These are phyloP conservation scores for Tricladium varicosporioides DNA, from an alignment of 2,329 filamentous ascomycete species.

Conservation along the genomic window DNA sequence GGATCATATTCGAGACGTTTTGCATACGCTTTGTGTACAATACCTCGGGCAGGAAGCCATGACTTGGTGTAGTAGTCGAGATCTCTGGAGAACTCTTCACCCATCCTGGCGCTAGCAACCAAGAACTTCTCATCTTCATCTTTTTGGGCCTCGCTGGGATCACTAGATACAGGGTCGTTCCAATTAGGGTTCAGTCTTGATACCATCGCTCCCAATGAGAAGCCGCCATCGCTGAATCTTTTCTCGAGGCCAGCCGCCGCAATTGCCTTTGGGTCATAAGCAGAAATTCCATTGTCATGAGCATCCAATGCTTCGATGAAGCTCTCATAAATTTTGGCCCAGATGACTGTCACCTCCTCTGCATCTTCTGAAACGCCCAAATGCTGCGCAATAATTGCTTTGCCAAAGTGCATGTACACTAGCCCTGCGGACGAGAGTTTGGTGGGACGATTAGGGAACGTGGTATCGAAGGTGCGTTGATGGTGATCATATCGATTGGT, in stretches of 20 bases:
- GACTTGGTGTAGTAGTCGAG: slow-evolving; percentile 71
- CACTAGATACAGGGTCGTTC: slow-evolving; percentile 62
- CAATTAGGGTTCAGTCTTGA: slow-evolving; percentile 75
- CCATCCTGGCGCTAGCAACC: slow-evolving; percentile 77
- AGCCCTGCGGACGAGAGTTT: slow-evolving; percentile 93
- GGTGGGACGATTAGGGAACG: slow-evolving; percentile 79
- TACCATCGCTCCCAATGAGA: slow-evolving; percentile 83
- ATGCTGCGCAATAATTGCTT: slow-evolving; percentile 71
- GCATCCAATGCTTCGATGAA: slow-evolving; percentile 97
- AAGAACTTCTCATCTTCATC: slow-evolving; percentile 81
- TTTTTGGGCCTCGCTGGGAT: slow-evolving; percentile 60
- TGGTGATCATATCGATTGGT: slow-evolving; percentile 91
- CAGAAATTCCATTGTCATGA: slow-evolving; percentile 92
- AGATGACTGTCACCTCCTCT: slow-evolving; percentile 71
- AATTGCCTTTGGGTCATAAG: slow-evolving; percentile 71
- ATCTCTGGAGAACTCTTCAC: slow-evolving; percentile 81
- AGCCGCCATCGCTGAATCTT: slow-evolving; percentile 78
- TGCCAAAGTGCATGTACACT: slow-evolving; percentile 94
- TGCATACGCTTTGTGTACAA: slow-evolving; percentile 74
- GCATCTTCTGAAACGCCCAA: slow-evolving; percentile 60
- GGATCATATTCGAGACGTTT: slow-evolving; percentile 66
- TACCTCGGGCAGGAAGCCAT: slow-evolving; percentile 84
- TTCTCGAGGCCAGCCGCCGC: slow-evolving; percentile 72
- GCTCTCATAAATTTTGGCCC: slow-evolving; percentile 85
- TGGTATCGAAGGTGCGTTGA: slow-evolving; percentile 84